Conservation (phyloP, 768 basidiomycete genomes). For the Leccinum boreale region DNA sequence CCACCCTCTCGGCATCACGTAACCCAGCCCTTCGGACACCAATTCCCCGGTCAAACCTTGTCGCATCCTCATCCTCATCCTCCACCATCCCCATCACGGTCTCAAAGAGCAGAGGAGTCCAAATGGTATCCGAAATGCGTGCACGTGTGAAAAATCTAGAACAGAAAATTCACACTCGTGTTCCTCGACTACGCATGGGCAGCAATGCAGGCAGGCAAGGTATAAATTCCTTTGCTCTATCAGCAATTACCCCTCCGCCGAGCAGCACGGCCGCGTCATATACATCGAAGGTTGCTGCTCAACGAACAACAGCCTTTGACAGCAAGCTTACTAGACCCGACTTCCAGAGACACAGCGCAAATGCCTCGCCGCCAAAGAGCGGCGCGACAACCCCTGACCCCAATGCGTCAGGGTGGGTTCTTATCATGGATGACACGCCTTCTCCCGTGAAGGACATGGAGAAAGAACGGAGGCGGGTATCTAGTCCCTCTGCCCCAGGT, state of each 20-base stretch:
- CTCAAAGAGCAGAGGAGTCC: conserved; percentile 77
- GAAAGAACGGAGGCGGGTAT: conserved; percentile 55
- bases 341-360: conserved; percentile 43
- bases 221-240: conserved; percentile 35
- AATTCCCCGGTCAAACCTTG: conserved; percentile 35
- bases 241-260: conserved; percentile 34
- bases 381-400: conserved; percentile 41
- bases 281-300: conserved; percentile 11
- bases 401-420: conserved; percentile 79
- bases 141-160: conserved; percentile 79
- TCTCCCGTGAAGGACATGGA: conserved; percentile 58
- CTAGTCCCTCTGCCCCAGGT: conserved; percentile 60
- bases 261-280: conserved; percentile 38
- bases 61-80: conserved; percentile 40
- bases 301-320: conserved; percentile 20
- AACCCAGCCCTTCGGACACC: conserved; percentile 43
- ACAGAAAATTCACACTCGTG: conserved; percentile 84
- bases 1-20: conserved; percentile 49
- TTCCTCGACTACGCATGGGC: conserved; percentile 79
- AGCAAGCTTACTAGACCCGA: conserved; percentile 21
- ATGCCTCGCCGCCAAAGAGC: conserved; percentile 41
- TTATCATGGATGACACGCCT: conserved; percentile 86
- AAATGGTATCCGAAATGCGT: conserved; percentile 92
- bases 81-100: conserved; percentile 39
- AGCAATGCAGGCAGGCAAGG: conserved; percentile 61